Evolutionary conservation across 176 grass and related monocot genomes (phyloP).

Genomic region (Oryza meyeriana): DNA sequence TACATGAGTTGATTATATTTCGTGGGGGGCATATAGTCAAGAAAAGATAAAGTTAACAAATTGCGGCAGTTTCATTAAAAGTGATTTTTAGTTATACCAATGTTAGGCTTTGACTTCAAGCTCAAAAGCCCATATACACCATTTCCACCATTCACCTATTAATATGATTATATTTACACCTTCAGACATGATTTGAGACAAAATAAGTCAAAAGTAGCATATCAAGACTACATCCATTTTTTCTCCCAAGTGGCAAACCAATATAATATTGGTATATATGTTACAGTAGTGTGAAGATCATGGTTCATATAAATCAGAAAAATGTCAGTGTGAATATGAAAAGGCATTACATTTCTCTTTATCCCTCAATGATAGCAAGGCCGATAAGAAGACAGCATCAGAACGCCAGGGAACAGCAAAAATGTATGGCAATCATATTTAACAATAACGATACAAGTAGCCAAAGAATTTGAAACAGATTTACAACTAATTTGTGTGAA

Average conservation of each 20-base stretch:
- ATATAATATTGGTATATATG: not conserved
- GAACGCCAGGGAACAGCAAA: constrained; percentile 5
- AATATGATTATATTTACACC: constrained; percentile 7
- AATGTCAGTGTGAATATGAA: not conserved
- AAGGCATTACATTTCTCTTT: constrained; percentile 4
- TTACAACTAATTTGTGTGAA: constrained; percentile 15
- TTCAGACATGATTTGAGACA: constrained; percentile 1
- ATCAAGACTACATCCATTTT: not conserved
- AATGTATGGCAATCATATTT: not conserved
- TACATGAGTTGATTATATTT: constrained; percentile 5
- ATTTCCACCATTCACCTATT: not conserved
- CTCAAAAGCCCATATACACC: not conserved
- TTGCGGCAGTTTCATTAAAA: not conserved
- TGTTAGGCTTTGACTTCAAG: constrained; percentile 8
- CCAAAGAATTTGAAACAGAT: constrained; percentile 11
- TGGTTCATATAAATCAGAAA: not conserved
- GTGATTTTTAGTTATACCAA: not conserved
- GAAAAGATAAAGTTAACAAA: not conserved
- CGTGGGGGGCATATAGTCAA: not conserved
- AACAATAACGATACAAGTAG: constrained; percentile 10
- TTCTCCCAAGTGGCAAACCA: constrained; percentile 14
- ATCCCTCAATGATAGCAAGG: not conserved
- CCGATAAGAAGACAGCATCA: constrained; percentile 1
- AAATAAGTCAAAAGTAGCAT: not conserved
- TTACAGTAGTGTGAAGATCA: not conserved